Base-by-base conservation (phyloP, 2,329 filamentous ascomycete species). In the Colletotrichum kahawae region DNA sequence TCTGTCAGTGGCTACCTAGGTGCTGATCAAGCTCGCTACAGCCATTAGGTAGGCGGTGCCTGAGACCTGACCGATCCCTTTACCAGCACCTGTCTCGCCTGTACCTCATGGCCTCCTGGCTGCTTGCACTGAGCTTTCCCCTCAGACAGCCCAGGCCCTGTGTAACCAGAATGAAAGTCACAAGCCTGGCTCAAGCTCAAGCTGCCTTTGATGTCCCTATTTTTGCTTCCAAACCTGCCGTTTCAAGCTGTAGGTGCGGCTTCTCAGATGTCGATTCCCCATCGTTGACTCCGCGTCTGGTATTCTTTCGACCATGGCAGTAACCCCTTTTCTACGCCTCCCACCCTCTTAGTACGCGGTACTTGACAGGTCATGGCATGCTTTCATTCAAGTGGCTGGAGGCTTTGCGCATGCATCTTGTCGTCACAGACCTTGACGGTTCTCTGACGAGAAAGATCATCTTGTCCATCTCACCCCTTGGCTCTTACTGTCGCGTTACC, bases 1-100 rank as follows among this genome's bases (percentile, higher is more conserved):
- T 33, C 57, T 72, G 63, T 64, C 63, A 75, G 69, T 75, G 69
- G 72, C 63, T 67, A 56, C 54, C 67, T 48, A 64, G 69, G 69
- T 48, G 72, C 63, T 72, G 72, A 72, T 72, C 72, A 67, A 43
- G 33, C 56, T 36, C 63, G 48, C 54, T 68, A 64, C 69, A 36
- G 29, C 57, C 29, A 67, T 48, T 63, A 59, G 63, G 14, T 29
- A 16, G 13, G 38, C 31, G 59, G 33, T 38, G 34, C 59, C 54
- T 62, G 71, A 67, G 68, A n/a, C 29, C 21, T 54, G 31, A 36
- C 66, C 68, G 54, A 63, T 75, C 38, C 72, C 62, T 57, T 63
- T 71, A 62, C 72, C 33, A 71, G 67, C 60, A 62, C 14, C 48
- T 38, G 56, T 27, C 34, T 38, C 34, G 54, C 48, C 57, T 24